A percentile compares a stretch with the other conserved stretches of the same genome.
phyloP scores from a whole-genome alignment of 257 asterid species.

The Rhazya stricta region DNA sequence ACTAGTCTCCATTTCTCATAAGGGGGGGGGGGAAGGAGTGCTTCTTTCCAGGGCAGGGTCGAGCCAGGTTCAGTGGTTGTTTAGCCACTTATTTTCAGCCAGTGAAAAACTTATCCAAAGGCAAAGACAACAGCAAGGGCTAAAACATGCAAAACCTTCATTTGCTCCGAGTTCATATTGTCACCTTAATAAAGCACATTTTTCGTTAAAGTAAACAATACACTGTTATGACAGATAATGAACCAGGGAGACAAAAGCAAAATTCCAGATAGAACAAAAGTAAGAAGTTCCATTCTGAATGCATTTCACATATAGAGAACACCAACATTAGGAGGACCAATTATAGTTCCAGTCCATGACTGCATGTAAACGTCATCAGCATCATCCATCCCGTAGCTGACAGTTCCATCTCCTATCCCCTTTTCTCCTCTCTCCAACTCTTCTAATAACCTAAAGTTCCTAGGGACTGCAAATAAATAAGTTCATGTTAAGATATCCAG shows the following conservation, averaged over 20 bases:
- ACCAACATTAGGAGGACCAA: conserved; percentile 83
- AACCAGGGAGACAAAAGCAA: neutral
- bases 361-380: conserved; percentile 82
- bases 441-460: conserved; percentile 78
- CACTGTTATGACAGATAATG: neutral
- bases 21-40: too few relatives aligned
- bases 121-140: neutral
- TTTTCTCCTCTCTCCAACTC: conserved; percentile 91
- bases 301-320: conserved; percentile 8
- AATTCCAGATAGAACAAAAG: neutral
- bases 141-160: neutral
- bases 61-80: neutral
- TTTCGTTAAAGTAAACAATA: neutral
- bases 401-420: conserved; percentile 91
- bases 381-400: conserved; percentile 89
- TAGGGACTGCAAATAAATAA: conserved; percentile 48
- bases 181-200: neutral
- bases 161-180: neutral
- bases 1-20: too few relatives aligned
- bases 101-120: too few relatives aligned
- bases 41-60: neutral
- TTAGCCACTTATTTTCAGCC: neutral
- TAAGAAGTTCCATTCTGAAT: neutral
- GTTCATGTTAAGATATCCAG: neutral
- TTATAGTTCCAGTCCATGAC: conserved; percentile 88